Base-by-base conservation (phyloP, 768 basidiomycete genomes). In the Cyclocybe aegerita region DNA sequence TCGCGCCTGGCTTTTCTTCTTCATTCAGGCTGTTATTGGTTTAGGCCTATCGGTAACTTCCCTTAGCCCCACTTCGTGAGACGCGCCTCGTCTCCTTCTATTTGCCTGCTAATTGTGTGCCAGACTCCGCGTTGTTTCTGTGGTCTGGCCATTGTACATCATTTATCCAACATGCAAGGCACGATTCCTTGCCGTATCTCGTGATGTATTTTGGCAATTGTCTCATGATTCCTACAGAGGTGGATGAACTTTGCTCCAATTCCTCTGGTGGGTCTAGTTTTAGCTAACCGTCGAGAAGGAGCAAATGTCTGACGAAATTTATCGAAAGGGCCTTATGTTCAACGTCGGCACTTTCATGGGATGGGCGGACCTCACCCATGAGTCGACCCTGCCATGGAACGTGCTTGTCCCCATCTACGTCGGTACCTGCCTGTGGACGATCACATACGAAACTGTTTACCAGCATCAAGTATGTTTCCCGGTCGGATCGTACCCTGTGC, bases 221-320 rank as follows among this genome's bases (percentile, higher is more conserved):
- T 9, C 35, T 29, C 23, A 36, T 23, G 6, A 39, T 14, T 8
- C 1, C 31, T 48, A 3, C 14, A 49, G 49, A 32, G 41, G 7
- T 49, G 49, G 49, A 49, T 42, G 12, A 43, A 43, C 14, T 12
- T 49, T 7, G 49, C 49, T 9, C 49, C 49, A 3, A n/a, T 49
- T 4, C 49, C 41, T 9, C 35, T 49, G 3, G 48, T 42, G 11
- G 12, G 15, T 4, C 23, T 23, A 23, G n/a, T n/a, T n/a, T n/a
- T n/a, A n/a, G n/a, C n/a, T n/a, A n/a, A 23, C 23, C 23, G 23
- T 23, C 23, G 23, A 23, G 23, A 23, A 23, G 3, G 23, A 23
- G 23, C 23, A 4, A 23, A 23, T 23, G 23, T 23, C 23, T 23
- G 23, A 23, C 23, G 23, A 4, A 23, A 2, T 23, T 23, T 23